A percentile compares a stretch with the other conserved stretches of the same genome.
Conservation (phyloP, 2,329 filamentous ascomycete genomes). For the Phialocephala sp. region DNA sequence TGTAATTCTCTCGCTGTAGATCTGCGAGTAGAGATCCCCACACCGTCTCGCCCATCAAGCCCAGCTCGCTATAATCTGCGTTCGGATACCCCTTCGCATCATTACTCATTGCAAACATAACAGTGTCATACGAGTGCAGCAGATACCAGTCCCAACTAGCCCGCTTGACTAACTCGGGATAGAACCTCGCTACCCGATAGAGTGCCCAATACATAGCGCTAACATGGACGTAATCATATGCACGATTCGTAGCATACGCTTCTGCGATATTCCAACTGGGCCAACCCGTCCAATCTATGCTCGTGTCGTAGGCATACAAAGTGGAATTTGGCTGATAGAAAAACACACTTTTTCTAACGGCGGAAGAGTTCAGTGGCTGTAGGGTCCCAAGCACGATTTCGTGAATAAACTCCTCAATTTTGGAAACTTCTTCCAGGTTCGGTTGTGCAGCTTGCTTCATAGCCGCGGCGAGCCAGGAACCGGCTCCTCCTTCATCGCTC, state of each 20-base stretch:
- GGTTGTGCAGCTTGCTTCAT: conserved; percentile 62
- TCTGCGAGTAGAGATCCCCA: conserved; percentile 59
- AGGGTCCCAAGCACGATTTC: conserved; percentile 56
- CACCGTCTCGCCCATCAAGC: conserved; percentile 65
- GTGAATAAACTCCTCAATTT: conserved; percentile 60
- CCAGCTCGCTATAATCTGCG: conserved; percentile 52
- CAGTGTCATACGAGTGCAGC: conserved; percentile 57
- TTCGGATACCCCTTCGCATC: conserved; percentile 37
- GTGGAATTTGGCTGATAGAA: conserved; percentile 57
- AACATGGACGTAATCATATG: conserved; percentile 65
- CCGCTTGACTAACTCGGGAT: conserved; percentile 50
- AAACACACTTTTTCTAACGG: conserved; percentile 59
- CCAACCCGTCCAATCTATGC: conserved; percentile 56
- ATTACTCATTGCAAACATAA: conserved; percentile 46
- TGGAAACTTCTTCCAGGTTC: conserved; percentile 52
- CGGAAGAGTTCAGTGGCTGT: conserved; percentile 53
- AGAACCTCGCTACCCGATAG: conserved; percentile 58
- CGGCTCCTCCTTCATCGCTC: conserved; percentile 64
- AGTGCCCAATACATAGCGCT: conserved; percentile 61
- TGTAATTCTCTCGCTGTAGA: conserved; percentile 53
- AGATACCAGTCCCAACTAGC: conserved; percentile 61
- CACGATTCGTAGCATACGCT: conserved; percentile 54
- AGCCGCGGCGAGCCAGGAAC: conserved; percentile 58
- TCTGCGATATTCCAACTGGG: conserved; percentile 55
- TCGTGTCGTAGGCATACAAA: conserved; percentile 51